Base-by-base conservation (phyloP, 805 yeast species). In the Wickerhamomyces queroliae region DNA sequence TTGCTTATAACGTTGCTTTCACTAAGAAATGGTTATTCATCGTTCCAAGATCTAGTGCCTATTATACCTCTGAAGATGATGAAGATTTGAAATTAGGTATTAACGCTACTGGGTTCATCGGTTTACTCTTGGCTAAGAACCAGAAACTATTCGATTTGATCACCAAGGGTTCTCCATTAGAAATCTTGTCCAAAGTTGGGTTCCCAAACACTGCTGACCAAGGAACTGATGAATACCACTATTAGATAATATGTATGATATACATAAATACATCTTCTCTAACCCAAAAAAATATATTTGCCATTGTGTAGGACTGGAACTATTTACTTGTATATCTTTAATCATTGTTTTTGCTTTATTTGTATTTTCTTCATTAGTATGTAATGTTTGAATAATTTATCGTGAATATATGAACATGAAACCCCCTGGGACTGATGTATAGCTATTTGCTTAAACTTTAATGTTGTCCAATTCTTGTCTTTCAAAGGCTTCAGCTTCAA, bases 401-500 rank as follows among this genome's bases (percentile, higher is more conserved):
- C 25, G 25, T 23, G 25, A 23, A 23, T 23, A 23, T 23, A 23
- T 23, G 8, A 23, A 23, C 25, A 23, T 23, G n/a, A n/a, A 23
- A 11, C 25, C 11, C 25, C 11, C 11, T 28, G n/a, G n/a, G n/a
- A n/a, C n/a, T n/a, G n/a, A n/a, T n/a, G n/a, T n/a, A n/a, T n/a
- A n/a, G n/a, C n/a, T n/a, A 28, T 8, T 28, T 16, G 21, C 5
- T 17, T 10, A 13, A 30, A 30, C 33, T 41, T 55, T 68, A 52
- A 87, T 72, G 74, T 86, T 83, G 74, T 93, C 95, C 59, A 93
- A 79, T 59, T 83, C 93, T 46, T 74, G 80, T 69, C 83, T 88
- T 74, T 93, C 99, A 48, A 75, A 72, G 36, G 80, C 83, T 66
- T 87, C 97, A 55, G 86, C 87, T 72, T 93, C 98, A 46, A 91